Base-by-base conservation (phyloP, 1,284 basidiomycete genomes). In the Sparassis latifolia region DNA sequence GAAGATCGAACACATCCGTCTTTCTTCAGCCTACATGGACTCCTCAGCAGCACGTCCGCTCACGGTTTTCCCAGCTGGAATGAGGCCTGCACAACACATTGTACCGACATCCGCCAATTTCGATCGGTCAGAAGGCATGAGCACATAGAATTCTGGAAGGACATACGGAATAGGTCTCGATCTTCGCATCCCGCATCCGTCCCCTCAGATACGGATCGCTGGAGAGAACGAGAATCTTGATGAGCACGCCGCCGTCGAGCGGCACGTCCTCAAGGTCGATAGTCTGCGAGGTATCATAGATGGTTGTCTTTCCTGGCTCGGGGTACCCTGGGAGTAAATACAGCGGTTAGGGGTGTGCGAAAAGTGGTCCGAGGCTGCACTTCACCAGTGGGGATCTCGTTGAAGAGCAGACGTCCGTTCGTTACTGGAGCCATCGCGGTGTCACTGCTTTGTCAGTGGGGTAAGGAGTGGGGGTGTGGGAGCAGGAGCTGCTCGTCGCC, bases 201-300 rank as follows among this genome's bases (percentile, higher is more conserved):
- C 60, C 62, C 31, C 67, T 61, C 63, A 78, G 56, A 60, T 78
- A 79, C 0, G 78, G 78, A 55, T 80, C 78, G 31, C 79, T 64
- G 10, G 69, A 74, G 4, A 78, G 57, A 0, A 70, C 68, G 27
- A 79, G 63, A 3, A 70, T 69, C 65, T 80, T 79, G 49, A 77
- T 52, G 27, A 82, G 65, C 54, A 79, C 62, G 1, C 78, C 78
- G 27, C 79, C 80, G 48, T 79, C 62, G 20, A 80, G 64, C 3
- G 71, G 59, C 0, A 72, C 72, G 27, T 56, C 72, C 2, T 79
- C 75, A 38, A 76, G 56, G 55, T 83, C 79, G 55, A 84, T 78
- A 1, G 65, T 69, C 47, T 71, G 57, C 0, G 69, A 68, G 2
- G 58, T 62, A 50, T 80, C 77, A 53, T 77, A 75, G 9, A 75